Percentiles rank a stretch among this genome's conserved stretches.
Conservation (phyloP, 139 green algal genomes). For the Chlamydomonas urium region DNA sequence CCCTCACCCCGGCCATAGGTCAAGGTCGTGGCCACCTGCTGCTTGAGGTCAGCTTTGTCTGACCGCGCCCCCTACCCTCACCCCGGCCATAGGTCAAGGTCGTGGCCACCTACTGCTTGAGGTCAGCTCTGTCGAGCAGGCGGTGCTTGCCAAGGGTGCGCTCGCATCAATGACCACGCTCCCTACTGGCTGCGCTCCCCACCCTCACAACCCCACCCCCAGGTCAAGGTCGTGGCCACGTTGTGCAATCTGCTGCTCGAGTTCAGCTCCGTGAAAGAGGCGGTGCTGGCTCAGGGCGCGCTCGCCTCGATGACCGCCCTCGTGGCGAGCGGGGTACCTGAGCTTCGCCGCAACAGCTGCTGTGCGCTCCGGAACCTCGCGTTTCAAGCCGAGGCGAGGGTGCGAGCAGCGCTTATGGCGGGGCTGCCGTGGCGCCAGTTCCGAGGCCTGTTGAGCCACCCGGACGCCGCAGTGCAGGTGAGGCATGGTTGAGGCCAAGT, state of each 20-base stretch:
- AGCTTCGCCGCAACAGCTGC: slow-evolving; percentile 56
- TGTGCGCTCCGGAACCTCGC: slow-evolving; percentile 76
- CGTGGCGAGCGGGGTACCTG: too few species aligned
- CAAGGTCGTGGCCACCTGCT: too few species aligned
- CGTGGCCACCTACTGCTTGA: too few species aligned
- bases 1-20: too few species aligned
- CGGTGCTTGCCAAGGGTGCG: too few species aligned
- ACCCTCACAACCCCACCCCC: background rate
- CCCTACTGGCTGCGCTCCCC: background rate
- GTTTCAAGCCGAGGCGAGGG: slow-evolving; percentile 14
- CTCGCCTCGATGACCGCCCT: slow-evolving; percentile 18
- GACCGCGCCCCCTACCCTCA: too few species aligned
- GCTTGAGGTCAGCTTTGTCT: too few species aligned
- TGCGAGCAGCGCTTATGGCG: background rate
- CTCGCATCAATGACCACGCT: background rate
- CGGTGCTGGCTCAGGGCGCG: slow-evolving; percentile 46
- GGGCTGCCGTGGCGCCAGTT: background rate
- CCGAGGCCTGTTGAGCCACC: too few species aligned
- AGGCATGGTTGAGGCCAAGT: background rate
- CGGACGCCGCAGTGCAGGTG: too few species aligned
- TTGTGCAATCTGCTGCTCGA: slow-evolving; percentile 85
- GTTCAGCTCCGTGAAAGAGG: slow-evolving; percentile 61
- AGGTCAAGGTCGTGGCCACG: slow-evolving; percentile 54
- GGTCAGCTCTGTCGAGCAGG: too few species aligned
- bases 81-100: too few species aligned